A percentile compares a stretch with the other conserved stretches of the same genome.
phyloP scores from a whole-genome alignment of 1,139 yeast genomes.

The Candida albicans region DNA sequence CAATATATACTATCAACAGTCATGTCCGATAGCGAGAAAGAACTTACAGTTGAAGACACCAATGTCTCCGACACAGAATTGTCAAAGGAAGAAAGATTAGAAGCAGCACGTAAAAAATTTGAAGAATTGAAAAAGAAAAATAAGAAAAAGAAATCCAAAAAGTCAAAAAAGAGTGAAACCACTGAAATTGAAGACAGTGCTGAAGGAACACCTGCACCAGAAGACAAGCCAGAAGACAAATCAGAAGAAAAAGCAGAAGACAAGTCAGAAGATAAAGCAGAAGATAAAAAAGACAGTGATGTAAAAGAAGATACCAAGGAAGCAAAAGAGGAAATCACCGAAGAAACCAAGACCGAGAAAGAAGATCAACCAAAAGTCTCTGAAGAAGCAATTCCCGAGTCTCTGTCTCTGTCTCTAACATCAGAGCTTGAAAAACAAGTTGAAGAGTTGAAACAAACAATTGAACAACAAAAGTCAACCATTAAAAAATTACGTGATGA shows the following conservation, averaged over 20 bases:
- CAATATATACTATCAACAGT: background rate
- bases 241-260: background rate
- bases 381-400: background rate
- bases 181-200: conserved; percentile 15
- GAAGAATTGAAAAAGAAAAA: conserved; percentile 65
- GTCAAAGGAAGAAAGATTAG: conserved; percentile 56
- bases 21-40: conserved; percentile 14
- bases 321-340: conserved; percentile 13
- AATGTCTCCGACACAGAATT: conserved; percentile 22
- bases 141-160: conserved; percentile 40
- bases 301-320: conserved; percentile 11
- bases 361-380: conserved; percentile 10
- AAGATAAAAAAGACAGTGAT: conserved; percentile 12
- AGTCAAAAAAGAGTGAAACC: conserved; percentile 12
- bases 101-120: conserved; percentile 62
- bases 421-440: conserved; percentile 25
- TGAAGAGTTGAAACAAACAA: conserved; percentile 24
- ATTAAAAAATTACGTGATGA: conserved; percentile 43
- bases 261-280: background rate
- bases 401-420: background rate
- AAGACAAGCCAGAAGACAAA: conserved; percentile 2
- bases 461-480: conserved; percentile 36
- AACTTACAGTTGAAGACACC: conserved; percentile 1
- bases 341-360: conserved; percentile 11
- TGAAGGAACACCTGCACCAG: conserved; percentile 11